Evolutionary conservation across 2,329 filamentous ascomycete species (phyloP), one percentile per base, ranked within the genome.

Genomic region (Pseudogymnoascus sp.): DNA sequence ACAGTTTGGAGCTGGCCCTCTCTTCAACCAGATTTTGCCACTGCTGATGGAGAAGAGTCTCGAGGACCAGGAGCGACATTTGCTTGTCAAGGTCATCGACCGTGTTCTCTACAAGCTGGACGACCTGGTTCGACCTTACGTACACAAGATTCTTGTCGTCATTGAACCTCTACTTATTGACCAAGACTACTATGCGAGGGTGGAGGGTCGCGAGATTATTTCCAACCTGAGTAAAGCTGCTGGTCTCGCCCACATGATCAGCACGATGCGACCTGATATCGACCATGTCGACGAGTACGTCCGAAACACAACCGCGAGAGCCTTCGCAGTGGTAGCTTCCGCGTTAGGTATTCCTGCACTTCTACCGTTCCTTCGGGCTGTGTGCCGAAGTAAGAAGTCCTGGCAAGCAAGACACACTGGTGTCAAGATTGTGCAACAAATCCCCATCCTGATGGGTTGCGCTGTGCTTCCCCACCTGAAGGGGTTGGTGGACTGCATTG

Each of bases 131-230:
- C 87, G 95, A 42, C 95, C 95, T 21, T 99, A 93, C 68, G 93
- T 96, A 14, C 96, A 99, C 80, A 97, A 97, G 80, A 99, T 99
- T 66, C 78, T 99, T 64, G 95, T 99, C 62, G 95, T 99, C 73
- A 99, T 99, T 70, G 96, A 99, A 76, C 95, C 95, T n/a, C 82
- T 99, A 60, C 89, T 99, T 68, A 99, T 99, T 72, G 96, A 99
- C 73, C 95, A 99, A 78, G 96, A 99, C 78, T 99, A 99, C 78
- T 99, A 99, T 75, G 95, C 96, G 44, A 89, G 95, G 75, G 95
- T 99, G 4, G 95, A 99, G 76, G 95, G 95, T 76, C 91, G 95
- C 69, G 95, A 99, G 75, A 99, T 99, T 70, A 99, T 99, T 70
- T 97, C 93, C 63, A 99, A 99, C 75, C 85, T 99, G 60, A 90